Base-by-base conservation (phyloP, 2,329 filamentous ascomycete genomes). In the Alternaria panax region DNA sequence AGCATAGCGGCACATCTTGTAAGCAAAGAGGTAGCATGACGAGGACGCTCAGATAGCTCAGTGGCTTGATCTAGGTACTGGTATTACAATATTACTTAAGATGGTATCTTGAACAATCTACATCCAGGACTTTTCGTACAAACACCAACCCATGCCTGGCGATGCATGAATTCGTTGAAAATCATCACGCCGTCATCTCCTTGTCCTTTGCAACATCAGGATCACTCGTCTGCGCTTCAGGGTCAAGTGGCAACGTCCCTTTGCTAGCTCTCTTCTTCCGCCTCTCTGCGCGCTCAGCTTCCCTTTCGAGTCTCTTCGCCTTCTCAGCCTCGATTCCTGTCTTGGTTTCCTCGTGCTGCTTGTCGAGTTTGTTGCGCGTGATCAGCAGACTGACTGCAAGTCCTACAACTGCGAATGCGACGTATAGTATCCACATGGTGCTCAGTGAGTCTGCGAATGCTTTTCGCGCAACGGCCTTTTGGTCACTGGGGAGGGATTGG, bases 341-440 rank as follows among this genome's bases (percentile, higher is more conserved):
- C 76, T 80, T 81, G n/a, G 81, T 82, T 71, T 84, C 82, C 59
- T 79, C 74, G 53, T 84, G 81, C 51, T 80, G 68, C 54, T 74
- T 76, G 18, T 75, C 76, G 18, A 84, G 72, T 42, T 69, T 67
- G 65, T 82, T 83, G 61, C 72, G 76, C 51, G 68, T 70, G 56
- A 84, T 80, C 45, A 80, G 62, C n/a, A 80, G 65, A 42, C 75
- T 76, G 5, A 78, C 68, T 6, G 76, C 42, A 36, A 84, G 62
- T 0, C 81, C 82, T 0, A 75, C 55, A 0, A 63, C 78, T 1
- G 80, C 70, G 54, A 83, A 79, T 8, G 66, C 74, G 6, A 77
- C 76, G 65, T 83, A 83, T 71, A 84, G 72, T 60, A 83, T 83
- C 81, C 82, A 84, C 80, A 83, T 83, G 5, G 73, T 79, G 57